Base-by-base conservation (phyloP, 2,329 filamentous ascomycete species). In the Diaporthe citriasiana region DNA sequence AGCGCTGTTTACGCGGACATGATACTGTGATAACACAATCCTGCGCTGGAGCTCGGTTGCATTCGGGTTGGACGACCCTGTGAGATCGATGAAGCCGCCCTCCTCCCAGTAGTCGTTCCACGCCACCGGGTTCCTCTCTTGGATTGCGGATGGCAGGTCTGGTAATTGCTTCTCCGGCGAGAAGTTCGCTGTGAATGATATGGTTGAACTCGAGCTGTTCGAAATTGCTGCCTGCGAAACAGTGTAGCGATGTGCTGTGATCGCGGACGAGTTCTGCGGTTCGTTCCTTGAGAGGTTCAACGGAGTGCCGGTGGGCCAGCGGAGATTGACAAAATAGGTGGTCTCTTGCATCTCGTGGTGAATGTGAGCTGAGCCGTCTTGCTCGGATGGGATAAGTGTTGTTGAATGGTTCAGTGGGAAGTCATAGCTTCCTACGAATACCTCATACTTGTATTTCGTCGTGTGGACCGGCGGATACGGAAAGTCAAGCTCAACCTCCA, bases 1-100 rank as follows among this genome's bases (percentile, higher is more conserved):
- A 5, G 84, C 85, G 12, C 81, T 82, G 50, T 87, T 86, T 4
- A 86, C 83, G 0, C 84, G 82, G 1, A 85, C 79, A 15, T 85
- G 82, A 33, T 87, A 87, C 71, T 86, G 85, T 7, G 84, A 86
- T 9, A 83, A 75, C 2, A 86, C 77, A 33, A 85, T 84, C 25
- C 85, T 82, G n/a, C 85, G 81, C 76, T 86, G 84, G 4, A 87
- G 75, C 70, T 86, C 85, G 1, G 81, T 81, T 5, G 84, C 84
- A 15, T 83, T 82, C 0, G 80, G 73, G 51, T 81, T 83, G 0
- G 79, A 77, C 3, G 82, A 82, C 0, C 22, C 47, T 4, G 47
- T 68, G 30, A 68, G 63, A 5, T 68, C 63, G n/a, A 68, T 1
- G 33, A 68, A 68, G 8, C 63, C 63, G 2, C 63, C 63, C 33